Conservation (phyloP, 805 yeast species). For the Candida ulmi region DNA sequence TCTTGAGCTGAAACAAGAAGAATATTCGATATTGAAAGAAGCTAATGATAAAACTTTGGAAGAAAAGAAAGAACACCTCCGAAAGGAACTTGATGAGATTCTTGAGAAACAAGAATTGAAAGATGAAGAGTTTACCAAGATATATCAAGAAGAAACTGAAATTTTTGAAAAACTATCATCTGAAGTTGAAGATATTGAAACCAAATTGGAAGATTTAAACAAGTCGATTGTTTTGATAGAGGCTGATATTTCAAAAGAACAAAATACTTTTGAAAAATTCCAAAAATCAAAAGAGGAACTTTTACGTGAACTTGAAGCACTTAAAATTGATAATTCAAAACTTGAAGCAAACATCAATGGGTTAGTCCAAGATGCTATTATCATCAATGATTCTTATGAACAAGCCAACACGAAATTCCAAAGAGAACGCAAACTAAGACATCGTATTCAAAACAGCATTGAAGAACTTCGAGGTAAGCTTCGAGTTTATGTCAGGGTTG, state of each 20-base stretch:
- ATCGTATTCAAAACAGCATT: conserved; percentile 45
- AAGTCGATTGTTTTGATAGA: conserved; percentile 1
- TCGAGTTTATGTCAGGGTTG: conserved; percentile 19
- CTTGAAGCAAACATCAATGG: conserved; percentile 6
- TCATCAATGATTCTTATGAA: conserved; percentile 18
- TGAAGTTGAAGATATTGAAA: conserved; percentile 3
- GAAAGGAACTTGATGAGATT: conserved; percentile 14
- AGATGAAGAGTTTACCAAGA: conserved; percentile 24
- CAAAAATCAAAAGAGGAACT: conserved; percentile 1
- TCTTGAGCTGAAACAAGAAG: conserved; percentile 4
- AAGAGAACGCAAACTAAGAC: conserved; percentile 32
- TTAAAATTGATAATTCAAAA: conserved; percentile 18
- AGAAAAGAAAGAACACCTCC: conserved; percentile 7
- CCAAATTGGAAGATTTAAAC: not conserved
- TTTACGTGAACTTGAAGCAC: conserved; percentile 14
- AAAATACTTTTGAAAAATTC: not conserved
- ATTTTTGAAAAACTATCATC: conserved; percentile 16
- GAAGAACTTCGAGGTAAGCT: conserved; percentile 31
- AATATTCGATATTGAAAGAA: conserved; percentile 1
- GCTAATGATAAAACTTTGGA: not conserved
- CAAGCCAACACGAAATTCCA: conserved; percentile 25
- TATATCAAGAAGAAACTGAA: conserved; percentile 21
- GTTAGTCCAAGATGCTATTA: conserved; percentile 10
- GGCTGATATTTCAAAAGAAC: conserved; percentile 2
- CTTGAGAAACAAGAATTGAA: conserved; percentile 23